Base-by-base conservation (phyloP, 1,139 yeast species). In the Suhomyces bribrorum region DNA sequence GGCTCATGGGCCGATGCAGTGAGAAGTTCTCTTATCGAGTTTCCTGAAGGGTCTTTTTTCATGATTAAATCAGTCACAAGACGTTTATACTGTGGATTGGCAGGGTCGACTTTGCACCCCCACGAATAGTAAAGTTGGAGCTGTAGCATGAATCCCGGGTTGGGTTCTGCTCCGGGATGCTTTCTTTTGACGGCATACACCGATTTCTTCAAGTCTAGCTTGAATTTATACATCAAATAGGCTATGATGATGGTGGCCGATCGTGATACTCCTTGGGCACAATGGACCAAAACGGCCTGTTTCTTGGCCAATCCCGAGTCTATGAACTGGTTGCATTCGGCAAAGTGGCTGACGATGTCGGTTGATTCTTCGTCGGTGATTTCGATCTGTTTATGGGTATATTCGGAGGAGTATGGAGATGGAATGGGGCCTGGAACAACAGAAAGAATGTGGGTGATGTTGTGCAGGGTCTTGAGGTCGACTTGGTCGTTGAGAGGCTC, bases 191-290 rank as follows among this genome's bases (percentile, higher is more conserved):
- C 82, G 0, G 90, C 89, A 59, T 84, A 81, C 7, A 86, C 53
- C 0, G 96, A 84, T 45, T 81, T 81, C 9, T 75, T 68, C 13
- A 79, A 62, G 7, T 67, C 63, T 57, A 87, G 70, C 7, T 78
- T 73, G 59, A 83, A 81, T 45, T 78, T 75, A 53, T 78, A 77
- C 94, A 92, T 89, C 45, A 92, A 61, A 57, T 84, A 92, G 2
- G 95, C 95, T 29, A 82, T 72, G 11, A 81, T 67, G 23, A 88
- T 68, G 0, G 95, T 66, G 0, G 79, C 87, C 1, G 96, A 84
- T 47, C 98, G 67, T 2, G 96, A 86, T 18, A 81, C 77, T 1
- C 98, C 98, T 22, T 96, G 96, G 40, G 89, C 87, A 57, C 94
- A 85, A 55, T 84, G 87, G 5, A 85, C 66, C 32, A 81, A 64